Percentiles rank a stretch among this genome's conserved stretches.
These are phyloP conservation scores for Hypoxylon sp. DNA, from an alignment of 2,329 filamentous ascomycete genomes.

Conservation along the genomic window DNA sequence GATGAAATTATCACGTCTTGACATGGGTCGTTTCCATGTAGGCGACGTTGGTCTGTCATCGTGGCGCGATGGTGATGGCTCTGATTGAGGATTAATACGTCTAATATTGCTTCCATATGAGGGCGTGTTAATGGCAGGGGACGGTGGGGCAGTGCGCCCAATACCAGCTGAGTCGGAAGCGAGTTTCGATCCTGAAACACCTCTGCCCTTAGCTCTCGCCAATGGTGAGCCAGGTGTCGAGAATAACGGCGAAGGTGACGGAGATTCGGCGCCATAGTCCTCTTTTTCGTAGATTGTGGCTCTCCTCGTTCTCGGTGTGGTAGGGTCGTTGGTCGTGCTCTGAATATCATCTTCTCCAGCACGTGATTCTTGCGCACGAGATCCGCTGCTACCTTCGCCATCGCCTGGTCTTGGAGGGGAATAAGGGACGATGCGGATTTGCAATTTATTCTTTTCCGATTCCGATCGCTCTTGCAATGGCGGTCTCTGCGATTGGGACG, in stretches of 20 bases:
- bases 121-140: conserved; percentile 57
- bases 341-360: conserved; percentile 40
- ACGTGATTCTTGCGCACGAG: conserved; percentile 44
- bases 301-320: conserved; percentile 46
- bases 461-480: conserved; percentile 59
- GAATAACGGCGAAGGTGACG: conserved; percentile 54
- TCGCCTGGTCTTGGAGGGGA: conserved; percentile 60
- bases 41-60: conserved; percentile 47
- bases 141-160: conserved; percentile 55
- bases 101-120: conserved; percentile 59
- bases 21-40: conserved; percentile 53
- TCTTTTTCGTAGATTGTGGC: conserved; percentile 48
- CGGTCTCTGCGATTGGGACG: conserved; percentile 48
- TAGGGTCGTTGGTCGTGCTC: conserved; percentile 39
- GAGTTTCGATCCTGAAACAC: conserved; percentile 64
- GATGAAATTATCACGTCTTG: conserved; percentile 63
- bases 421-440: conserved; percentile 66
- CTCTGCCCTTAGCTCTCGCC: conserved; percentile 56
- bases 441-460: conserved; percentile 60
- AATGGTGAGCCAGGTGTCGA: conserved; percentile 56
- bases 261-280: conserved; percentile 50
- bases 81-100: conserved; percentile 57
- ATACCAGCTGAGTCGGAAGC: conserved; percentile 54
- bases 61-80: conserved; percentile 44
- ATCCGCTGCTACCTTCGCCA: conserved; percentile 44